phyloP scores from a whole-genome alignment of 2,329 filamentous ascomycete species.

The Ceratocystiopsis minuta region DNA sequence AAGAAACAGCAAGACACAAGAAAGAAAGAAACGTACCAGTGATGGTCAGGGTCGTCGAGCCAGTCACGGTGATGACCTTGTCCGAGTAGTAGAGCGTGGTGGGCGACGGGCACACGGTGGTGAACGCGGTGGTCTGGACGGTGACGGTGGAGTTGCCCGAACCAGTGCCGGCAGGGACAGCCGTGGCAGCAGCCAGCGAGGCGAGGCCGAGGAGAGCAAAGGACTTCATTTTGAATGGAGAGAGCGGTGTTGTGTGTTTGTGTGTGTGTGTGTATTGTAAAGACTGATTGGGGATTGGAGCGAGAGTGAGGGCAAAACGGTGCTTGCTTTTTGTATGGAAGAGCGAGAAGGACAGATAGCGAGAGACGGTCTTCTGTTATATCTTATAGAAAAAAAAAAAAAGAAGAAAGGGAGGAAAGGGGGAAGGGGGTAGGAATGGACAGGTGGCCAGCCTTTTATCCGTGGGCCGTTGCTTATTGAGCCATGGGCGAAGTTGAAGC shows the following conservation, averaged over 20 bases:
- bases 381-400: background rate
- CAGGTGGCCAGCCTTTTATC: too few species aligned
- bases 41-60: constrained; percentile 10
- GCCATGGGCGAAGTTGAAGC: too few species aligned
- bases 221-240: constrained; percentile 7
- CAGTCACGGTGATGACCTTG: constrained; percentile 41
- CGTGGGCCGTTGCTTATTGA: too few species aligned
- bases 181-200: constrained; percentile 1
- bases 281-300: background rate
- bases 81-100: constrained; percentile 47
- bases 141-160: constrained; percentile 7
- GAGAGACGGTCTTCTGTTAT: constrained; percentile 5
- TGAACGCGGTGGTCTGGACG: constrained; percentile 38
- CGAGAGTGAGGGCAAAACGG: background rate
- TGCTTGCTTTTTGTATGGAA: background rate
- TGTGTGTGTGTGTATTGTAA: constrained; percentile 2
- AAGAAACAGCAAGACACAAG: too few species aligned
- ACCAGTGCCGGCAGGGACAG: too few species aligned
- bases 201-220: constrained; percentile 5
- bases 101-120: constrained; percentile 56
- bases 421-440: too few species aligned
- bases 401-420: background rate
- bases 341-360: constrained; percentile 5
- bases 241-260: background rate
- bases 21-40: constrained; percentile 4